Percentiles rank a stretch among this genome's conserved stretches.
Evolutionary conservation across 495 filamentous ascomycete species (phyloP).

Genomic region (Cenococcum geophilum): DNA sequence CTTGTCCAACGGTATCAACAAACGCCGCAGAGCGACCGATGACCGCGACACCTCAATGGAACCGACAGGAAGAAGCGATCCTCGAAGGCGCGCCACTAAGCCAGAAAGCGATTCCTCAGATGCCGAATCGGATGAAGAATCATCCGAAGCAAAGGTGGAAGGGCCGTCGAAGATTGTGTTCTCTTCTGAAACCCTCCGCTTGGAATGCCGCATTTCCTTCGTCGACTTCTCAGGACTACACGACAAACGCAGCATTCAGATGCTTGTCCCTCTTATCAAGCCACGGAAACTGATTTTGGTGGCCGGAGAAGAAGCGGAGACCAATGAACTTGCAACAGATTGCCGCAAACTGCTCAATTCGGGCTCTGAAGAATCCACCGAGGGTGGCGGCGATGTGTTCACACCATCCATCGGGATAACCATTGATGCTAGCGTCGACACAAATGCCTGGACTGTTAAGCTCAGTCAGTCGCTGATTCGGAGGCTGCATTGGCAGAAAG

Average conservation of each 20-base stretch:
- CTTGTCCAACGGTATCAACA: slow-evolving; percentile 26
- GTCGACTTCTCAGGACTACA: slow-evolving; percentile 91
- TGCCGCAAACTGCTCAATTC: slow-evolving; percentile 67
- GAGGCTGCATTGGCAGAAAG: slow-evolving; percentile 88
- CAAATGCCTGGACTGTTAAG: slow-evolving; percentile 93
- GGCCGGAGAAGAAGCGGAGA: slow-evolving; percentile 72
- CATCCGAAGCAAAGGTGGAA: slow-evolving; percentile 44
- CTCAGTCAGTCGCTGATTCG: slow-evolving; percentile 75
- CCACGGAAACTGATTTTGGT: slow-evolving; percentile 89
- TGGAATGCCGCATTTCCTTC: slow-evolving; percentile 71
- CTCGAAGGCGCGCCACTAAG: not conserved
- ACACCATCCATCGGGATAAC: slow-evolving; percentile 64
- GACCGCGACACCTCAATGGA: not conserved
- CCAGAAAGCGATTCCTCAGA: slow-evolving; percentile 33
- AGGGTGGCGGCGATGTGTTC: slow-evolving; percentile 58
- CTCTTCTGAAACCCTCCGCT: slow-evolving; percentile 51
- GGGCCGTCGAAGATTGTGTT: slow-evolving; percentile 69
- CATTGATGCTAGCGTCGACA: slow-evolving; percentile 91
- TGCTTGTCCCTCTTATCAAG: slow-evolving; percentile 90
- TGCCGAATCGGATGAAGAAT: slow-evolving; percentile 46
- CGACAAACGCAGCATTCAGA: slow-evolving; percentile 84
- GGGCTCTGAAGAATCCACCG: slow-evolving; percentile 42
- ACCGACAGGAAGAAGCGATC: not conserved
- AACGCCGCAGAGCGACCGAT: slow-evolving; percentile 41
- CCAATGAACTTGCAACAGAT: slow-evolving; percentile 65